Evolutionary conservation across 306 rosid species (phyloP).

Genomic region (Citrullus colocynthis): DNA sequence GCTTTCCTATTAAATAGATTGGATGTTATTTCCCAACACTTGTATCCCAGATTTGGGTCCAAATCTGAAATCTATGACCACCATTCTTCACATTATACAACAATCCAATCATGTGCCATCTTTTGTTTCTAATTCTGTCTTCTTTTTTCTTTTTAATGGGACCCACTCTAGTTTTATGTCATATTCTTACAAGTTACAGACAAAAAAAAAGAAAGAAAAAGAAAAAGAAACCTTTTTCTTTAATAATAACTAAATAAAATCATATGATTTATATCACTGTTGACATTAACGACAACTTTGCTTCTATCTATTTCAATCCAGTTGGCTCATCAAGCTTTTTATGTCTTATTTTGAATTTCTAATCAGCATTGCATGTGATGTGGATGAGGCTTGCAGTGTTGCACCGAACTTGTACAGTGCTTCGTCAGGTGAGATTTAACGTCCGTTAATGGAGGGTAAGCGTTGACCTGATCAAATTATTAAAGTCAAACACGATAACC

Average conservation of each 20-base stretch:
- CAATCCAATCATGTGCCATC: constrained; percentile 4
- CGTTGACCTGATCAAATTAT: not conserved
- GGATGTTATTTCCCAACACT: not conserved
- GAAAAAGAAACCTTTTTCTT: not conserved
- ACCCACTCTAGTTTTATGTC: not conserved
- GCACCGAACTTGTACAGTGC: not conserved
- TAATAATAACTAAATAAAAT: not conserved
- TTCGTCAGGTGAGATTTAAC: not conserved
- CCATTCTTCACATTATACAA: not conserved
- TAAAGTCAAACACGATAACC: not conserved
- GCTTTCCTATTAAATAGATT: not conserved
- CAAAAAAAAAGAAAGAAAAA: not conserved
- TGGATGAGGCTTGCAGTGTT: not conserved
- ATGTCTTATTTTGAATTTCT: not conserved
- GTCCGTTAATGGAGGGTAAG: not conserved
- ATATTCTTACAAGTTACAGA: not conserved
- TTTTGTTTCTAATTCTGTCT: not conserved
- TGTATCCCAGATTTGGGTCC: not conserved
- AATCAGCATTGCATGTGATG: not conserved
- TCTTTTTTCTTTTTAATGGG: not conserved
- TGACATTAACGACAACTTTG: not conserved
- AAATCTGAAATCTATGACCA: not conserved
- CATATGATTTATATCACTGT: not conserved
- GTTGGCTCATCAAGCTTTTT: not conserved
- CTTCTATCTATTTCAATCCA: not conserved